phyloP scores from a whole-genome alignment of 2,329 filamentous ascomycete genomes.

The Ceratocystis ficicola region DNA sequence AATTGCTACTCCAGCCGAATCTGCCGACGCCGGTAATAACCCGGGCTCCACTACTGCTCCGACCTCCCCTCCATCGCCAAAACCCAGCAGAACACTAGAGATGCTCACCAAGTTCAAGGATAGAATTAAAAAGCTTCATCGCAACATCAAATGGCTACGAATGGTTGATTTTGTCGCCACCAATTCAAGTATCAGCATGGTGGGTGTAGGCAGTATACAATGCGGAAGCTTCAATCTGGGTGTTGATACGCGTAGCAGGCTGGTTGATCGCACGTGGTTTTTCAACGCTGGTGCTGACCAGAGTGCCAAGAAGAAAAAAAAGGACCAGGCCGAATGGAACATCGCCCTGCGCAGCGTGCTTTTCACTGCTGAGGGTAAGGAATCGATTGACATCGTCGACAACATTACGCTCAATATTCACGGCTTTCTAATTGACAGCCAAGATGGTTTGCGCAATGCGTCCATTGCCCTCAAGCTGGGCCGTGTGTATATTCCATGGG shows the following conservation, averaged over 20 bases:
- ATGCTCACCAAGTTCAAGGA: slow-evolving; percentile 69
- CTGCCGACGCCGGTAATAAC: slow-evolving; percentile 19
- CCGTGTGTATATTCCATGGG: slow-evolving; percentile 77
- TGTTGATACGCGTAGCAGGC: slow-evolving; percentile 83
- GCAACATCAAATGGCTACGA: slow-evolving; percentile 76
- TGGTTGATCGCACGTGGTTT: slow-evolving; percentile 77
- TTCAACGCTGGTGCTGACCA: slow-evolving; percentile 50
- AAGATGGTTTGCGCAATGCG: slow-evolving; percentile 80
- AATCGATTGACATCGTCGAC: slow-evolving; percentile 80
- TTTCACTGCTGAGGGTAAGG: slow-evolving; percentile 72
- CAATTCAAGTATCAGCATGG: slow-evolving; percentile 63
- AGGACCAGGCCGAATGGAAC: slow-evolving; percentile 81
- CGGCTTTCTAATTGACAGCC: slow-evolving; percentile 71
- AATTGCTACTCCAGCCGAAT: slow-evolving; percentile 20
- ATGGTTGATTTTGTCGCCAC: slow-evolving; percentile 80
- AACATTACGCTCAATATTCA: slow-evolving; percentile 81
- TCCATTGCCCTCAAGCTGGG: slow-evolving; percentile 85
- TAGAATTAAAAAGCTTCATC: slow-evolving; percentile 70
- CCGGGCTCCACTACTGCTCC: slow-evolving; percentile 20
- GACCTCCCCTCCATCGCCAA: slow-evolving; percentile 25
- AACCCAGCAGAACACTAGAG: slow-evolving; percentile 66
- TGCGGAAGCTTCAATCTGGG: slow-evolving; percentile 73
- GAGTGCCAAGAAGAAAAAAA: slow-evolving; percentile 38
- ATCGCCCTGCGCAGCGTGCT: slow-evolving; percentile 73
- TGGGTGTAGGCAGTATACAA: slow-evolving; percentile 73